phyloP scores from a whole-genome alignment of 495 filamentous ascomycete genomes.

The Choiromyces venosus region DNA sequence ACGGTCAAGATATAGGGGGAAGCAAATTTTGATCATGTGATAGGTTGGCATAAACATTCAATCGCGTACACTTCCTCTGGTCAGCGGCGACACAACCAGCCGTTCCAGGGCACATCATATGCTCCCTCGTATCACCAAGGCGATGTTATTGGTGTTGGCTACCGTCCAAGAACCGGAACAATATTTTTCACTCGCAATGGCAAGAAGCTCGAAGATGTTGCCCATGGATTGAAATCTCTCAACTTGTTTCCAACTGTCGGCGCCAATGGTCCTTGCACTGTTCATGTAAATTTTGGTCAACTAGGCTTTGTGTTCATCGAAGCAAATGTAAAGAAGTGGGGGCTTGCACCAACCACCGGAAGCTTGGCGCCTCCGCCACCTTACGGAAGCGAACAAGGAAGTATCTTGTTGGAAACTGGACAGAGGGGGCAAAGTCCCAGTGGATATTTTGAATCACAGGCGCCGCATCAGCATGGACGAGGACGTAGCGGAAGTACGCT shows the following conservation, averaged over 20 bases:
- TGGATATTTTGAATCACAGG: slow-evolving; percentile 47
- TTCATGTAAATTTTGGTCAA: slow-evolving; percentile 97
- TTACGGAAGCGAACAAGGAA: slow-evolving; percentile 93
- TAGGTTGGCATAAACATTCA: slow-evolving; percentile 86
- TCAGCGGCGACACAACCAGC: slow-evolving; percentile 82
- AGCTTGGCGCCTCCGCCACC: slow-evolving; percentile 91
- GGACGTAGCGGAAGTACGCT: slow-evolving; percentile 52
- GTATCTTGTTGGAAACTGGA: slow-evolving; percentile 71
- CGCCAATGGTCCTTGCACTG: slow-evolving; percentile 81
- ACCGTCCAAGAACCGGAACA: slow-evolving; percentile 87
- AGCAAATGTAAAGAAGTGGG: slow-evolving; percentile 99
- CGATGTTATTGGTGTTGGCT: slow-evolving; percentile 93
- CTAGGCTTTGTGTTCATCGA: slow-evolving; percentile 98
- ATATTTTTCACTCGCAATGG: slow-evolving; percentile 98
- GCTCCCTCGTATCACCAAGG: slow-evolving; percentile 81
- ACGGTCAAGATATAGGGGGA: not conserved
- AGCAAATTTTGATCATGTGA: not conserved
- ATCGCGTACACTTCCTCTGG: slow-evolving; percentile 86
- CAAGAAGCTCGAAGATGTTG: slow-evolving; percentile 90
- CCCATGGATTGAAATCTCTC: slow-evolving; percentile 85
- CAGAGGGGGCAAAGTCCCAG: slow-evolving; percentile 36
- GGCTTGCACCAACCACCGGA: slow-evolving; percentile 89
- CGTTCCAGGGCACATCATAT: slow-evolving; percentile 70
- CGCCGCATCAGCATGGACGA: slow-evolving; percentile 47
- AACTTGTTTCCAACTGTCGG: slow-evolving; percentile 96